Percentiles rank a stretch among this genome's conserved stretches.
Evolutionary conservation across 306 rosid species (phyloP).

Genomic region (Ziziphus jujuba): DNA sequence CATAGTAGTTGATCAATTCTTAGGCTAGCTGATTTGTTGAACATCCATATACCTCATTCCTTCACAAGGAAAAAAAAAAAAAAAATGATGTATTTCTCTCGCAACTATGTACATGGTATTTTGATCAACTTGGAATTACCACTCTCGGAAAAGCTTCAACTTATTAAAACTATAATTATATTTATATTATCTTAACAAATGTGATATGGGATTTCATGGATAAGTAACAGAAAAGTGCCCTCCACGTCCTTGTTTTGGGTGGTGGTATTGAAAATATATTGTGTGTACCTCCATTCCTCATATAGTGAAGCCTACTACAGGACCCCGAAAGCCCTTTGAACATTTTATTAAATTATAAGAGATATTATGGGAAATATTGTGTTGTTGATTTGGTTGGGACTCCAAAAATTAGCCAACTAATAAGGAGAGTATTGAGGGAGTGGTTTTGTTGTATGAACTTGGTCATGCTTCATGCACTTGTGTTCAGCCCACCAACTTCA

Average conservation of each 20-base stretch:
- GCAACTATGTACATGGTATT: not conserved
- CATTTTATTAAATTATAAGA: no score
- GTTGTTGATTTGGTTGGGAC: constrained; percentile 13
- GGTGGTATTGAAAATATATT: not conserved
- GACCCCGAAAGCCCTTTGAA: constrained; percentile 8
- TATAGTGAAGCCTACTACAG: not conserved
- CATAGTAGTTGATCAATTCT: constrained; percentile 44
- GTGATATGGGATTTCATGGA: not conserved
- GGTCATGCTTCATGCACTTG: constrained; percentile 32
- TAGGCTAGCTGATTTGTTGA: constrained; percentile 11
- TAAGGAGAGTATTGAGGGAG: constrained; percentile 26
- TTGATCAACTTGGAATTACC: not conserved
- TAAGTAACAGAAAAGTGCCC: constrained; percentile 29
- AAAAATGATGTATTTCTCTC: no score
- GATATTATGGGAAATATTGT: no score
- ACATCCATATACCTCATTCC: not conserved
- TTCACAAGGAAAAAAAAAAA: no score
- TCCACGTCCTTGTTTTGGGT: constrained; percentile 32
- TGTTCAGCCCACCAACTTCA: constrained; percentile 50
- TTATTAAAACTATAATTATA: no score
- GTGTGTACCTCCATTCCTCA: not conserved
- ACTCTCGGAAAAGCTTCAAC: no score
- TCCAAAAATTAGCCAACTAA: constrained; percentile 26
- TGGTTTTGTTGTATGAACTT: constrained; percentile 53
- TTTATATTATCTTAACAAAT: not conserved